These are phyloP conservation scores for Pseudevernia furfuracea DNA, from an alignment of 495 filamentous ascomycete genomes.

Conservation along the genomic window DNA sequence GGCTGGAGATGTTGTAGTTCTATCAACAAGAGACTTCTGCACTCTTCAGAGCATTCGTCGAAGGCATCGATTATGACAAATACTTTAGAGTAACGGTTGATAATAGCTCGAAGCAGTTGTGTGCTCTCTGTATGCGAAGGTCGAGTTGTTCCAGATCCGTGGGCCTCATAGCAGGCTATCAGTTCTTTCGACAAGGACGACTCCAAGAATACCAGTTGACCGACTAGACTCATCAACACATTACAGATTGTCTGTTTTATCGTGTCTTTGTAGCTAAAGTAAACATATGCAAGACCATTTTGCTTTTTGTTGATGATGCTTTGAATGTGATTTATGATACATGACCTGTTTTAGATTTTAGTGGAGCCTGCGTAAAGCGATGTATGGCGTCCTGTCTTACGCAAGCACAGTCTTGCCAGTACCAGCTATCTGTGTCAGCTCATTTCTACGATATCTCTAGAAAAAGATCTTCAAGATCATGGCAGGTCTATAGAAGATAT, in stretches of 20 bases:
- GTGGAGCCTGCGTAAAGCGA: not conserved
- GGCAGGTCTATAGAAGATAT: not conserved
- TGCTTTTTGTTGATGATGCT: not conserved
- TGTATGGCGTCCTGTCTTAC: not conserved
- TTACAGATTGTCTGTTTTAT: not conserved
- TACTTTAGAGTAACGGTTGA: slow-evolving; percentile 7
- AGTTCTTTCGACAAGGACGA: not conserved
- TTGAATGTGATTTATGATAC: not conserved
- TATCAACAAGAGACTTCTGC: not conserved
- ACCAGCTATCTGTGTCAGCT: not conserved
- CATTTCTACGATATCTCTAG: not conserved
- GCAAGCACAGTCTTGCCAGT: not conserved
- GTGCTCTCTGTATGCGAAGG: not conserved
- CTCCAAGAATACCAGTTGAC: not conserved
- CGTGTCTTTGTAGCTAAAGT: not conserved
- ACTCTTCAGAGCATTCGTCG: slow-evolving; percentile 30
- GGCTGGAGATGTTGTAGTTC: not conserved
- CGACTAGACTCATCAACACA: not conserved
- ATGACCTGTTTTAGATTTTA: not conserved
- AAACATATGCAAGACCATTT: not conserved
- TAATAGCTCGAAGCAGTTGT: not conserved
- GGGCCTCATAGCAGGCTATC: not conserved
- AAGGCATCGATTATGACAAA: slow-evolving; percentile 42
- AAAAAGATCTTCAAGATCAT: no score
- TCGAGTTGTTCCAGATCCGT: not conserved